A percentile compares a stretch with the other conserved stretches of the same genome.
Evolutionary conservation across 2,329 filamentous ascomycete genomes (phyloP).

Genomic region (Dryadomyces quercivorus): DNA sequence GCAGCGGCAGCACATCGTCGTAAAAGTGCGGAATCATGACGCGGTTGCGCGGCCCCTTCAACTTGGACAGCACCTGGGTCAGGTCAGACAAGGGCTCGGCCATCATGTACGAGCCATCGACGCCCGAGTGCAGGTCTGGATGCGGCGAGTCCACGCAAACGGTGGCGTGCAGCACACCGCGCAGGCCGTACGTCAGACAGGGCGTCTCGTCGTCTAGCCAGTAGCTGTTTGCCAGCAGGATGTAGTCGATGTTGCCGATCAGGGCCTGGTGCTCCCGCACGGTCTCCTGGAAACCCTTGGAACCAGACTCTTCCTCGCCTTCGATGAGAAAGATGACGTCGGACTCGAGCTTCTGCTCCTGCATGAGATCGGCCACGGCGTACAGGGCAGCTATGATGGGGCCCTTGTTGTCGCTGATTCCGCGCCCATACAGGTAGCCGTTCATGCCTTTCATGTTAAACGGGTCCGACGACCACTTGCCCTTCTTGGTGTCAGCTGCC

Average conservation of each 20-base stretch:
- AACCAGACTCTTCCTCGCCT: constrained; percentile 92
- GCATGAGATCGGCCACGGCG: constrained; percentile 78
- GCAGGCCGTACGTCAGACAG: constrained; percentile 85
- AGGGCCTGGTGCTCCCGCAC: constrained; percentile 68
- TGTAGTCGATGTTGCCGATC: constrained; percentile 88
- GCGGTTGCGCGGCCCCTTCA: constrained; percentile 70
- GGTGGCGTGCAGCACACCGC: constrained; percentile 88
- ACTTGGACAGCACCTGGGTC: constrained; percentile 65
- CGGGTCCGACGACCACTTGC: constrained; percentile 78
- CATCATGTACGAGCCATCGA: constrained; percentile 84
- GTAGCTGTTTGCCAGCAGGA: constrained; percentile 92
- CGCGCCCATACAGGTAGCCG: constrained; percentile 87
- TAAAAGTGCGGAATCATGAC: constrained; percentile 85
- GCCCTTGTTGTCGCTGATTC: constrained; percentile 96
- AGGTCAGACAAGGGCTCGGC: constrained; percentile 90
- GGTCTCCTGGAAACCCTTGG: constrained; percentile 76
- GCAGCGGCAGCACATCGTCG: constrained; percentile 66
- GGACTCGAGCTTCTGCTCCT: constrained; percentile 70
- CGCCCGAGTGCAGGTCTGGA: constrained; percentile 87
- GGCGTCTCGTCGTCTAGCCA: constrained; percentile 96
- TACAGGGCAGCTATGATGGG: constrained; percentile 90
- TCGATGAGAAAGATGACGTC: constrained; percentile 93
- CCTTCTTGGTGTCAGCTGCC: constrained; percentile 67
- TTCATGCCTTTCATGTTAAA: constrained; percentile 84
- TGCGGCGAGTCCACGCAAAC: constrained; percentile 75